Evolutionary conservation across 805 yeast genomes (phyloP), one percentile per base, ranked within the genome.

Genomic region (Candida methanosorbosa): DNA sequence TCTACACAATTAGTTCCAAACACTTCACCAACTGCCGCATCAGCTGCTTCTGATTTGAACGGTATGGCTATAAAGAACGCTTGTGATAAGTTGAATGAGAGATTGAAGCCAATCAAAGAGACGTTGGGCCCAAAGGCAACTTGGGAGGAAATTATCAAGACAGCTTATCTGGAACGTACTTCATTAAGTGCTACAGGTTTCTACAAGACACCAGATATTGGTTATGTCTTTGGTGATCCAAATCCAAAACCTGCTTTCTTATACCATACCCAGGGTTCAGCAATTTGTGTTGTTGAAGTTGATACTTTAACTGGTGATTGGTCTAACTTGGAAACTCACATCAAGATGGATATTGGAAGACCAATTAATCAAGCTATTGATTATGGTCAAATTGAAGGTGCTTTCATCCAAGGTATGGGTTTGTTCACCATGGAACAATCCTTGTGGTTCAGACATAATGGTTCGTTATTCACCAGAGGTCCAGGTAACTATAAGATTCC

Each of bases 401-500:
- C 72, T 0, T 68, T 60, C 40, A 56, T 68, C 11, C 73, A 68
- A 47, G 73, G 72, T 18, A 66, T 66, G 52, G 73, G 73, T 4
- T 54, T 67, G 20, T 68, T 62, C 42, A 68, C 72, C 1, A 61
- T 68, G 45, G 72, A 68, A 38, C 71, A 68, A 42, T 61, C 69
- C 2, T 43, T 68, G 30, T 68, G 72, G 72, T 46, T 64, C 29
- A 43, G 56, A 27, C 56, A 58, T 34, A 60, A 56, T 23, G 70
- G 72, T 17, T 48, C 60, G 2, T 43, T 68, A 22, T 57, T 64
- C 37, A 67, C 72, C 0, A 51, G 69, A 16, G 72, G 73, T 1
- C 73, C 73, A 12, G 73, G 73, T 17, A 59, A 61, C 22, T 67
- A 67, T 46, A 68, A 68, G 56, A 67, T 68, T 22, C 73, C 72